These are phyloP conservation scores for Russula virescens DNA, from an alignment of 768 basidiomycete genomes.

Conservation along the genomic window DNA sequence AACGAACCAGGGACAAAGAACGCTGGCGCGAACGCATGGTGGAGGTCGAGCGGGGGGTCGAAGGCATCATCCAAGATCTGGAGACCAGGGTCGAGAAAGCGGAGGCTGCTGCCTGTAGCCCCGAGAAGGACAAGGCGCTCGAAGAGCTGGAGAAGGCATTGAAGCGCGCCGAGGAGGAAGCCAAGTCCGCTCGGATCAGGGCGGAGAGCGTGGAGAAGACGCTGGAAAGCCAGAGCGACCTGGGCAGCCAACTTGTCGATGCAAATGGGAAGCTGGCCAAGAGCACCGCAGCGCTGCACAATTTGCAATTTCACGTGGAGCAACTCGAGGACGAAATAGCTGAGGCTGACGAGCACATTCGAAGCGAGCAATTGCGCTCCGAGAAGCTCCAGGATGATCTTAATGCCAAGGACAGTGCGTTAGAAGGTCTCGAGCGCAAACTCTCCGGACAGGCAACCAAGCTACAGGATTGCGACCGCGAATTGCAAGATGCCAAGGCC, in stretches of 20 bases:
- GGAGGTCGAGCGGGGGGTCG: slow-evolving; percentile 67
- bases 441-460: slow-evolving; percentile 23
- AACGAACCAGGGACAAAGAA: slow-evolving; percentile 59
- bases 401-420: slow-evolving; percentile 30
- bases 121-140: slow-evolving; percentile 35
- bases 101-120: slow-evolving; percentile 41
- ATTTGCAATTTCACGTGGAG: slow-evolving; percentile 51
- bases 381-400: slow-evolving; percentile 38
- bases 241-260: slow-evolving; percentile 60
- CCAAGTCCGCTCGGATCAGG: slow-evolving; percentile 51
- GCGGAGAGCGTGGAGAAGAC: slow-evolving; percentile 59
- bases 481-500: slow-evolving; percentile 39
- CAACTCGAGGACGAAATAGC: slow-evolving; percentile 59
- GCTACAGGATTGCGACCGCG: slow-evolving; percentile 26
- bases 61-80: slow-evolving; percentile 57
- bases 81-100: slow-evolving; percentile 51
- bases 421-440: slow-evolving; percentile 25
- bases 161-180: slow-evolving; percentile 43
- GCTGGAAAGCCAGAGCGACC: slow-evolving; percentile 58
- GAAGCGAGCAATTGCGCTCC: slow-evolving; percentile 44
- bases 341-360: slow-evolving; percentile 45
- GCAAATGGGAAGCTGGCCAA: slow-evolving; percentile 56
- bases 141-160: slow-evolving; percentile 46
- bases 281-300: slow-evolving; percentile 53
- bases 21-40: slow-evolving; percentile 65